A percentile compares a stretch with the other conserved stretches of the same genome.
These are phyloP conservation scores for Spizellomyces sp. DNA, from an alignment of 192 early-diverging fungal species.

Conservation along the genomic window DNA sequence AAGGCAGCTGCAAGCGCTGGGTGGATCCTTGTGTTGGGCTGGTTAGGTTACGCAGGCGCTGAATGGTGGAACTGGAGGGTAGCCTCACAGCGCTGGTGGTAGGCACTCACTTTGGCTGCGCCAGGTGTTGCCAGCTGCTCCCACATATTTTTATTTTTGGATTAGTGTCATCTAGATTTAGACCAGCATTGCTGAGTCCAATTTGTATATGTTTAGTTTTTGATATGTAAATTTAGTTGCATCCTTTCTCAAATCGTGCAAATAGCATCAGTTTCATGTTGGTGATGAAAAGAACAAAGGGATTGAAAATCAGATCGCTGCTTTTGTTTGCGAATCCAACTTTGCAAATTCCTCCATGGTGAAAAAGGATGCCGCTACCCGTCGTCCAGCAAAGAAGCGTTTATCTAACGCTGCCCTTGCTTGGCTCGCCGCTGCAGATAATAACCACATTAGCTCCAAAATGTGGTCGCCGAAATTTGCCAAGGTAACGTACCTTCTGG, in stretches of 20 bases:
- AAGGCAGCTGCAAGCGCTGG: slow-evolving; percentile 9
- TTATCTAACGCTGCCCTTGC: slow-evolving; percentile 72
- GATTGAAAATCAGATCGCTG: no score
- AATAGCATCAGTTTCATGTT: no score
- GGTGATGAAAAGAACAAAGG: no score
- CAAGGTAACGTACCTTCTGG: slow-evolving; percentile 20
- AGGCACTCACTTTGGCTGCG: not conserved
- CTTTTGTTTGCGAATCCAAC: no score
- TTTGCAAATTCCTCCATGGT: not conserved
- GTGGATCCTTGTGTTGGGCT: slow-evolving; percentile 17
- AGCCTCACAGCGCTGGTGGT: slow-evolving; percentile 27
- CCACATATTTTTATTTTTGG: not conserved
- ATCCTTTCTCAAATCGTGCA: no score
- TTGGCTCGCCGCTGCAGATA: slow-evolving; percentile 51
- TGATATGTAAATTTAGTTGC: no score
- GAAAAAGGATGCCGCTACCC: slow-evolving; percentile 59
- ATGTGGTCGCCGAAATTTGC: not conserved
- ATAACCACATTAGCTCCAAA: not conserved
- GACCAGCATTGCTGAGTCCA: no score
- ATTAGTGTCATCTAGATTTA: no score
- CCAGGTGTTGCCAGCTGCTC: not conserved
- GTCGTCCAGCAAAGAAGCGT: slow-evolving; percentile 83
- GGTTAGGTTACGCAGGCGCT: slow-evolving; percentile 18
- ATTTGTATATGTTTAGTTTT: no score
- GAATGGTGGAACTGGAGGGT: slow-evolving; percentile 33